Percentiles rank a stretch among this genome's conserved stretches.
phyloP scores from a whole-genome alignment of 2,329 filamentous ascomycete genomes.

The Moelleriella libera region DNA sequence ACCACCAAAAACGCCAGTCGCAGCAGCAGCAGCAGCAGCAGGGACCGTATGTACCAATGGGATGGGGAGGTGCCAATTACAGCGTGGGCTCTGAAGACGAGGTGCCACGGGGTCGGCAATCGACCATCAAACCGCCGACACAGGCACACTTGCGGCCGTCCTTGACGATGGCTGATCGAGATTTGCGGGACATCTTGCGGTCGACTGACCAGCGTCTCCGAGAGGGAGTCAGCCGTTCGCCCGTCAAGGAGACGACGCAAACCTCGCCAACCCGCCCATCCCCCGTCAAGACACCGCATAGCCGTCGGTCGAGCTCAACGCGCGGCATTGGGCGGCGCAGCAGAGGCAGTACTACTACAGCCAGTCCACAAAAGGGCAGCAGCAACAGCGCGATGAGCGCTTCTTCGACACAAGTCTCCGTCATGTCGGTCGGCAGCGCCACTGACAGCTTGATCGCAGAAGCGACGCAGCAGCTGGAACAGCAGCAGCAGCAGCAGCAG shows the following conservation, averaged over 20 bases:
- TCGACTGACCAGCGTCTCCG: conserved; percentile 37
- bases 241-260: conserved; percentile 11
- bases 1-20: not conserved
- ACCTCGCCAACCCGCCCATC: conserved; percentile 9
- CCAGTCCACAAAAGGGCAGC: conserved; percentile 15
- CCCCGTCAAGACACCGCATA: conserved; percentile 9
- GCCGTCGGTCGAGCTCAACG: conserved; percentile 3
- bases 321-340: conserved; percentile 6
- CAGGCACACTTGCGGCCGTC: conserved; percentile 10
- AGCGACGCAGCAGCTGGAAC: conserved; percentile 19
- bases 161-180: conserved; percentile 27
- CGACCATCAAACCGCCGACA: conserved; percentile 3
- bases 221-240: conserved; percentile 19
- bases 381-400: conserved; percentile 5
- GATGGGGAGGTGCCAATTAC: not conserved
- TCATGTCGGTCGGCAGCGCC: conserved; percentile 18
- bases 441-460: conserved; percentile 26
- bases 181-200: conserved; percentile 34
- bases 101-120: conserved; percentile 3
- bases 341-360: conserved; percentile 11
- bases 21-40: conserved; percentile 6
- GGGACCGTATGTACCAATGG: not conserved
- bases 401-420: conserved; percentile 9
- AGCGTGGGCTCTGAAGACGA: conserved; percentile 3
- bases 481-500: conserved; percentile 14